Percentiles rank a stretch among this genome's conserved stretches.
phyloP scores from a whole-genome alignment of 2,329 filamentous ascomycete species.

The Penicillium sp. region DNA sequence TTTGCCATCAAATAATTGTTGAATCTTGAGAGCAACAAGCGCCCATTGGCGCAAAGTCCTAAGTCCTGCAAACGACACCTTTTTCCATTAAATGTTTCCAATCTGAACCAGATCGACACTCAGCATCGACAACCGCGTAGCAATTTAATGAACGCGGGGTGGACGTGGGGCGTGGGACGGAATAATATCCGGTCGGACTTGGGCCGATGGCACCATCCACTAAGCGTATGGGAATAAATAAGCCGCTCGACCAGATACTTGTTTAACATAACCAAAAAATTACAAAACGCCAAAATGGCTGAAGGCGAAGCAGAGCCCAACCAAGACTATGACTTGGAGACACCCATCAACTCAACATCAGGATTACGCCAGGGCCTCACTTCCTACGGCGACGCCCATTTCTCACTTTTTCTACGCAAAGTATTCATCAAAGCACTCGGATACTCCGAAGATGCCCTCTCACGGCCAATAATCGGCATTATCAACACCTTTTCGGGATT shows the following conservation, averaged over 20 bases:
- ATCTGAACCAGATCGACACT: neutral
- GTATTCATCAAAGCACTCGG: conserved; percentile 76
- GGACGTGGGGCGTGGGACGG: conserved; percentile 5
- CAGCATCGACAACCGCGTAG: neutral
- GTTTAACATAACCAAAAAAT: neutral
- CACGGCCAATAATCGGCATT: conserved; percentile 69
- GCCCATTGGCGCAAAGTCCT: neutral
- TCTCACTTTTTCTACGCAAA: conserved; percentile 71
- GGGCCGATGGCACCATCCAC: conserved; percentile 26
- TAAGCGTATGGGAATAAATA: conserved; percentile 17
- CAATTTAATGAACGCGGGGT: neutral
- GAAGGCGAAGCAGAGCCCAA: conserved; percentile 8
- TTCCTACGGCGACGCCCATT: conserved; percentile 71
- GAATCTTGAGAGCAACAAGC: neutral
- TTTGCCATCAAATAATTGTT: neutral
- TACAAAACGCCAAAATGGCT: neutral
- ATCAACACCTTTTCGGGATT: conserved; percentile 71
- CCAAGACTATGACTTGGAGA: conserved; percentile 59
- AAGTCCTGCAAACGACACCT: neutral
- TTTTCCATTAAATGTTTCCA: neutral
- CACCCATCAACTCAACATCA: conserved; percentile 49
- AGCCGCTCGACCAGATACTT: neutral
- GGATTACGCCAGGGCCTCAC: conserved; percentile 65
- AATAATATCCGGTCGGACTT: conserved; percentile 25
- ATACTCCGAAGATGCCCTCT: conserved; percentile 69